Percentiles rank a stretch among this genome's conserved stretches.
Evolutionary conservation across 2,329 filamentous ascomycete species (phyloP).

Genomic region (Epichloe gansuensis): DNA sequence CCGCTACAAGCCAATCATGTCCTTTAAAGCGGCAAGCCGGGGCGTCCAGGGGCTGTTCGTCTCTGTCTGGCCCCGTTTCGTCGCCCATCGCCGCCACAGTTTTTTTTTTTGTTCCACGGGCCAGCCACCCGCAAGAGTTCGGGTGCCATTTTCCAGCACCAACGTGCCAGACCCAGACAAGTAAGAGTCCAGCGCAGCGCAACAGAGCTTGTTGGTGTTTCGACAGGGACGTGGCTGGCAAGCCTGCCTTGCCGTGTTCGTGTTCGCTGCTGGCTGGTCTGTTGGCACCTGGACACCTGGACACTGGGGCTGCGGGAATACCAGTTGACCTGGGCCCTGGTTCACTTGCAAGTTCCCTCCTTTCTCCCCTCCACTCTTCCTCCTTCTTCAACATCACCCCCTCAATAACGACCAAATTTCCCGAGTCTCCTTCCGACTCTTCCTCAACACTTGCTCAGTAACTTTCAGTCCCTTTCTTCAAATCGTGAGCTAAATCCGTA

Average conservation of each 20-base stretch:
- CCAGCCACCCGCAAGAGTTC: not conserved
- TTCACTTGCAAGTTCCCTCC: constrained; percentile 12
- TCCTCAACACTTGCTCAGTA: constrained; percentile 9
- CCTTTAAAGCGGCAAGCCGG: constrained; percentile 19
- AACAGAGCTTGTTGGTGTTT: not conserved
- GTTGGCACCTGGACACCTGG: constrained; percentile 1
- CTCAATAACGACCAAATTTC: constrained; percentile 9
- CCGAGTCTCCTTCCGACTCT: constrained; percentile 11
- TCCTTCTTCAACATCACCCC: constrained; percentile 19
- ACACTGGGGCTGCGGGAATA: not conserved
- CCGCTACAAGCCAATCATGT: constrained; percentile 23
- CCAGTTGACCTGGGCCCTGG: not conserved
- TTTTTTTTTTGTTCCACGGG: not conserved
- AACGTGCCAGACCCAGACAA: not conserved
- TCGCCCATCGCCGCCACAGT: not conserved
- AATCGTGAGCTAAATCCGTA: constrained; percentile 13
- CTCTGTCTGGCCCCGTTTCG: constrained; percentile 8
- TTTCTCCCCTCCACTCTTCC: constrained; percentile 23
- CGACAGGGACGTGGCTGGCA: not conserved
- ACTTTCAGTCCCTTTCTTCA: constrained; percentile 1
- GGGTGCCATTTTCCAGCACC: not conserved
- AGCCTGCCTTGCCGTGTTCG: not conserved
- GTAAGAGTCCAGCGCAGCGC: not conserved
- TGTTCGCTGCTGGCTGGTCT: not conserved
- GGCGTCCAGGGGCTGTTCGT: constrained; percentile 14